phyloP scores from a whole-genome alignment of 1,284 basidiomycete genomes.

The Polyporus tsugae region DNA sequence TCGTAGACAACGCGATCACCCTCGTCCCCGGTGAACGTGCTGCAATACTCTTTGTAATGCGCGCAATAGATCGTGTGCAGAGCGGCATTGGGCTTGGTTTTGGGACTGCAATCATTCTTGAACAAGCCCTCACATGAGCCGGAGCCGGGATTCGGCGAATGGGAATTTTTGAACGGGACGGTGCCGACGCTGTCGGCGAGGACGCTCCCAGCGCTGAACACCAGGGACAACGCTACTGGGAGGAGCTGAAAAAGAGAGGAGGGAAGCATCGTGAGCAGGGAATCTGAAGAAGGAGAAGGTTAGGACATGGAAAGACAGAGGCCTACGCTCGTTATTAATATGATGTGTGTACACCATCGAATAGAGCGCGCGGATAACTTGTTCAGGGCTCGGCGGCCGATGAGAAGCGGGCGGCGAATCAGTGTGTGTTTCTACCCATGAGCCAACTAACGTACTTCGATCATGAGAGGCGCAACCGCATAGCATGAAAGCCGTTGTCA shows the following conservation, averaged over 20 bases:
- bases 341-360: neutral
- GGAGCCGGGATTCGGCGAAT: too few species aligned
- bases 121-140: constrained; percentile 32
- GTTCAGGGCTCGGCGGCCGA: too few species aligned
- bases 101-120: constrained; percentile 32
- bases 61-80: too few species aligned
- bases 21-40: too few species aligned
- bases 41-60: too few species aligned
- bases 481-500: too few species aligned
- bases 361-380: neutral
- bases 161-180: too few species aligned
- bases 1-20: too few species aligned
- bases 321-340: neutral
- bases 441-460: too few species aligned
- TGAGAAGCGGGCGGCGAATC: too few species aligned
- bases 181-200: neutral
- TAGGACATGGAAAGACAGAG: neutral
- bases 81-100: too few species aligned
- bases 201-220: neutral
- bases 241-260: constrained; percentile 7
- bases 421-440: neutral
- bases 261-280: neutral
- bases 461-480: too few species aligned
- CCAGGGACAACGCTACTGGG: neutral
- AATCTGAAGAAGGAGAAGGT: neutral